Percentiles rank a stretch among this genome's conserved stretches.
These are phyloP conservation scores for Hibiscus mutabilis DNA, from an alignment of 345 rosid species.

Conservation along the genomic window DNA sequence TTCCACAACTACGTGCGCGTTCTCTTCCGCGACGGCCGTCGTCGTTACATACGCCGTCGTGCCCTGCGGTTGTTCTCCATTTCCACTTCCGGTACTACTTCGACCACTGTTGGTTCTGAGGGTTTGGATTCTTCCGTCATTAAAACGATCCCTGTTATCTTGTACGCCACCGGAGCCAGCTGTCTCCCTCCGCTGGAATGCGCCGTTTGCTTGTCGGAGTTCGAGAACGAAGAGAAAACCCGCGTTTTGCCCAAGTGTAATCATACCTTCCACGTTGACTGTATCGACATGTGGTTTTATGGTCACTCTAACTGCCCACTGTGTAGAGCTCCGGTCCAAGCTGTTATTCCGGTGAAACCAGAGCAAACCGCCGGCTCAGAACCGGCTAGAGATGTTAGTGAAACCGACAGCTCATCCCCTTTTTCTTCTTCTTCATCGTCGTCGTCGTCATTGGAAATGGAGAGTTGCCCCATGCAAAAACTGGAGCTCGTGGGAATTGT, in stretches of 20 bases:
- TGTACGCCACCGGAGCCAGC: slow-evolving; percentile 23
- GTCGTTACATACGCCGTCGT: slow-evolving; percentile 31
- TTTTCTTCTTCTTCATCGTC: slow-evolving; percentile 16
- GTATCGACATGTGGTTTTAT: slow-evolving; percentile 81
- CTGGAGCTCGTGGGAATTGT: slow-evolving; percentile 12
- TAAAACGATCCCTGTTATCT: slow-evolving; percentile 48
- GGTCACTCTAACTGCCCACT: slow-evolving; percentile 73
- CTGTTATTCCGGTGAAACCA: slow-evolving; percentile 9
- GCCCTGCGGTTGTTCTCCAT: slow-evolving; percentile 21
- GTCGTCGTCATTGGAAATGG: slow-evolving; percentile 23
- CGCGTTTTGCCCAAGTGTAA: slow-evolving; percentile 60
- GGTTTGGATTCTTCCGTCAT: slow-evolving; percentile 47
- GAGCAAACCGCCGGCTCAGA: neutral
- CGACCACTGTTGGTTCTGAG: slow-evolving; percentile 17
- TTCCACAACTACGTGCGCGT: slow-evolving; percentile 58
- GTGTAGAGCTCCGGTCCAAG: slow-evolving; percentile 65
- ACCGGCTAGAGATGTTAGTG: slow-evolving; percentile 14
- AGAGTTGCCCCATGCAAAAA: slow-evolving; percentile 19
- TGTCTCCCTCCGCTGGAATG: slow-evolving; percentile 34
- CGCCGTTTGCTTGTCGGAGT: slow-evolving; percentile 73
- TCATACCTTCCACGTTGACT: slow-evolving; percentile 69
- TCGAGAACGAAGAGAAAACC: slow-evolving; percentile 57
- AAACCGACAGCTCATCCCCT: slow-evolving; percentile 20
- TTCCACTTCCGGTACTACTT: slow-evolving; percentile 13
- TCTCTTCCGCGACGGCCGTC: slow-evolving; percentile 37